phyloP scores from a whole-genome alignment of 2,329 filamentous ascomycete genomes.

The Penicillium thymicola region DNA sequence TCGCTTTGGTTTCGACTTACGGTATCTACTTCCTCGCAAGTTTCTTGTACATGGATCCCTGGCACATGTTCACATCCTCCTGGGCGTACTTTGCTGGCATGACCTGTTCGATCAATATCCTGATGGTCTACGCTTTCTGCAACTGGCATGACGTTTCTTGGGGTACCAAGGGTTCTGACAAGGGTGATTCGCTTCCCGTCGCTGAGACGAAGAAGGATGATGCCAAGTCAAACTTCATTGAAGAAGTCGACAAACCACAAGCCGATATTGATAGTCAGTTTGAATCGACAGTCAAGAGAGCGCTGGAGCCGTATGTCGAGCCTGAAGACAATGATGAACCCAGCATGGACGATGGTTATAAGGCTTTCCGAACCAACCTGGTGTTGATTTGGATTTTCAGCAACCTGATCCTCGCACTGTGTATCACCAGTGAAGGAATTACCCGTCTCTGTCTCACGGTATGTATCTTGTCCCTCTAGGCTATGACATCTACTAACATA shows the following conservation, averaged over 20 bases:
- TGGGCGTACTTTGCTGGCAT: slow-evolving; percentile 84
- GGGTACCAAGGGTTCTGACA: slow-evolving; percentile 98
- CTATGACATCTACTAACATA: neutral
- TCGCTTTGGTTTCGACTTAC: slow-evolving; percentile 87
- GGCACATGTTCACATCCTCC: slow-evolving; percentile 99
- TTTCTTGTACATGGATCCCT: slow-evolving; percentile 96
- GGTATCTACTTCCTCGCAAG: slow-evolving; percentile 93
- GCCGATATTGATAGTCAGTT: slow-evolving; percentile 97
- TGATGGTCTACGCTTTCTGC: slow-evolving; percentile 98
- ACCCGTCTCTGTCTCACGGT: slow-evolving; percentile 77
- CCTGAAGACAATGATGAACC: slow-evolving; percentile 73
- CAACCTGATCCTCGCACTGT: slow-evolving; percentile 76
- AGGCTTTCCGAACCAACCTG: slow-evolving; percentile 94
- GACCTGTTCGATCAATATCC: slow-evolving; percentile 96
- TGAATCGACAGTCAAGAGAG: slow-evolving; percentile 89
- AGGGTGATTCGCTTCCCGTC: slow-evolving; percentile 83
- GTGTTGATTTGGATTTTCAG: slow-evolving; percentile 91
- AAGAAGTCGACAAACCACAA: slow-evolving; percentile 92
- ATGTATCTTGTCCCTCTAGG: slow-evolving; percentile 46
- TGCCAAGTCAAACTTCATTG: slow-evolving; percentile 79
- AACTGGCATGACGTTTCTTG: slow-evolving; percentile 99
- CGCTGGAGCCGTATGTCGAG: slow-evolving; percentile 74
- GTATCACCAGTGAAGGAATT: slow-evolving; percentile 83
- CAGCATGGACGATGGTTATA: slow-evolving; percentile 93
- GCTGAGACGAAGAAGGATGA: slow-evolving; percentile 83